A percentile compares a stretch with the other conserved stretches of the same genome.
Conservation (phyloP, 306 rosid genomes). For the Acacia acuminata region DNA sequence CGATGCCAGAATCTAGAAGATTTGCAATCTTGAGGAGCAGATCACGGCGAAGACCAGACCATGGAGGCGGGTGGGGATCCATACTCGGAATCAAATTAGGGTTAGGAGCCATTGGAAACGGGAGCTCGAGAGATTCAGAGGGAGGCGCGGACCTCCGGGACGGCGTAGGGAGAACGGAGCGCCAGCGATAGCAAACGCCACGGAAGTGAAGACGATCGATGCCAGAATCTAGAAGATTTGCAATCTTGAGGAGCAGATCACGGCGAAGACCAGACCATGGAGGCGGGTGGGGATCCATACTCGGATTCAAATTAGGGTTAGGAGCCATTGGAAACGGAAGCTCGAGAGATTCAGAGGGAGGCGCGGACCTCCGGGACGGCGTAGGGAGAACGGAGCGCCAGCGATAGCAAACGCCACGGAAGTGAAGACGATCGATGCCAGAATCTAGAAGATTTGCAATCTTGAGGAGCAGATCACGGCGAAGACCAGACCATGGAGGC, state of each 20-base stretch:
- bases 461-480: neutral
- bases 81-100: too few relatives aligned
- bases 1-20: neutral
- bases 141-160: neutral
- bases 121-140: neutral
- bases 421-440: neutral
- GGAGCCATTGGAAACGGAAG: slow-evolving; percentile 18
- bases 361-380: neutral
- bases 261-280: neutral
- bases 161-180: neutral
- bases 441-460: neutral
- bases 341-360: neutral
- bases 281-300: too few relatives aligned
- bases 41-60: neutral
- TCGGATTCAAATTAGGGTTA: neutral
- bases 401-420: neutral
- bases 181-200: neutral
- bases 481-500: neutral
- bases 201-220: neutral
- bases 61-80: neutral
- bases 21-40: neutral
- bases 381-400: neutral
- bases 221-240: neutral
- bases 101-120: neutral
- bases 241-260: neutral